phyloP scores from a whole-genome alignment of 1,284 basidiomycete genomes.

The Ganoderma meredithae region DNA sequence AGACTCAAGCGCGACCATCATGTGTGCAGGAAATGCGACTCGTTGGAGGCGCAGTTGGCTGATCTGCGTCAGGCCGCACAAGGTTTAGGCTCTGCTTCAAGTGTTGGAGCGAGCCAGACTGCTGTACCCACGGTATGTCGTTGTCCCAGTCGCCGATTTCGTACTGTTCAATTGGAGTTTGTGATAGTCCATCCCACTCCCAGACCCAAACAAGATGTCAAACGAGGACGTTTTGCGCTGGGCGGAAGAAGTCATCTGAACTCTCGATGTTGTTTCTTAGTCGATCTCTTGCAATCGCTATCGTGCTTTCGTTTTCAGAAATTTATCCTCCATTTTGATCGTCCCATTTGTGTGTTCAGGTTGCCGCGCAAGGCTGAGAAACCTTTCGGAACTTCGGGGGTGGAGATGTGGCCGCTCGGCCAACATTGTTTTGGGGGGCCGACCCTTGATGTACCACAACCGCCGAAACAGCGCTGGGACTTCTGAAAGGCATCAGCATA shows the following conservation, averaged over 20 bases:
- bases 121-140: background rate
- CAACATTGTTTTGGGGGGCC: background rate
- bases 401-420: background rate
- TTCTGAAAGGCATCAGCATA: background rate
- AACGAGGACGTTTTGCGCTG: slow-evolving; percentile 60
- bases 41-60: slow-evolving; percentile 65
- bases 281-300: slow-evolving; percentile 9
- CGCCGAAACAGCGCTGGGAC: background rate
- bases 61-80: slow-evolving; percentile 55
- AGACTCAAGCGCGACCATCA: background rate
- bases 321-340: background rate
- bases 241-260: slow-evolving; percentile 60
- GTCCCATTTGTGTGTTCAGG: background rate
- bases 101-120: background rate
- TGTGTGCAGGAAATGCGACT: slow-evolving; percentile 66
- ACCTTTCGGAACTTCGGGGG: background rate
- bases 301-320: background rate
- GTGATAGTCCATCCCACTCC: background rate
- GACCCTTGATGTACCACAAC: background rate
- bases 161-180: background rate
- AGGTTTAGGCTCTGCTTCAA: slow-evolving; percentile 15
- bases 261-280: background rate
- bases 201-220: slow-evolving; percentile 36
- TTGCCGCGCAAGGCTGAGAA: background rate
- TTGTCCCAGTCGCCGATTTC: background rate